Percentiles rank a stretch among this genome's conserved stretches.
These are phyloP conservation scores for Candida pseudoviswanathii DNA, from an alignment of 1,139 yeast species.

Conservation along the genomic window DNA sequence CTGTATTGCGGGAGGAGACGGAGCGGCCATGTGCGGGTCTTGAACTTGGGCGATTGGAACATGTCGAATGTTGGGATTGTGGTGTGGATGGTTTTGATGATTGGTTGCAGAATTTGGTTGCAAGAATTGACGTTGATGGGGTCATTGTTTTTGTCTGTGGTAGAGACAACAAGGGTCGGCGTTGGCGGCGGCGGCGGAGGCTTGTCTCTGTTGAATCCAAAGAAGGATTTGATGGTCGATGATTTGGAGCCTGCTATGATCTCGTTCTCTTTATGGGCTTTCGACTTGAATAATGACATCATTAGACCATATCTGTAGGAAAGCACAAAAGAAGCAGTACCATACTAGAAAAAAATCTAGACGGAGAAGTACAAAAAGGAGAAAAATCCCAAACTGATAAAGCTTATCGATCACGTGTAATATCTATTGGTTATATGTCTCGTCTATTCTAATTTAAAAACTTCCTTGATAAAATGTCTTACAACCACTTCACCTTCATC, in stretches of 20 bases:
- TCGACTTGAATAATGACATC: constrained; percentile 1
- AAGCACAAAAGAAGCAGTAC: background rate
- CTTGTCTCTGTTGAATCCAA: constrained; percentile 7
- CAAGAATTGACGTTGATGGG: background rate
- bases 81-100: constrained; percentile 1
- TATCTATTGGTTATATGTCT: background rate
- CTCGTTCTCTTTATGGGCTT: constrained; percentile 1
- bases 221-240: constrained; percentile 7
- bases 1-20: background rate
- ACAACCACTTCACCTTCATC: constrained; percentile 72
- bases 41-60: background rate
- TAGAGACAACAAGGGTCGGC: background rate
- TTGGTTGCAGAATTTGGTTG: constrained; percentile 4
- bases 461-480: constrained; percentile 58
- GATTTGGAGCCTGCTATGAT: background rate
- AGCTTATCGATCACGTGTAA: background rate
- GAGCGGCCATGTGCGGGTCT: constrained; percentile 3
- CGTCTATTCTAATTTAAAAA: constrained; percentile 21
- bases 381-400: background rate
- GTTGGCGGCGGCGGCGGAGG: no score
- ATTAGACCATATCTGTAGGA: background rate
- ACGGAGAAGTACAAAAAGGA: background rate
- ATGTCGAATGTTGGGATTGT: constrained; percentile 9
- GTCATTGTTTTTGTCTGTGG: background rate
- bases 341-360: background rate